A percentile compares a stretch with the other conserved stretches of the same genome.
phyloP scores from a whole-genome alignment of 768 basidiomycete species.

The Favolaschia claudopus region DNA sequence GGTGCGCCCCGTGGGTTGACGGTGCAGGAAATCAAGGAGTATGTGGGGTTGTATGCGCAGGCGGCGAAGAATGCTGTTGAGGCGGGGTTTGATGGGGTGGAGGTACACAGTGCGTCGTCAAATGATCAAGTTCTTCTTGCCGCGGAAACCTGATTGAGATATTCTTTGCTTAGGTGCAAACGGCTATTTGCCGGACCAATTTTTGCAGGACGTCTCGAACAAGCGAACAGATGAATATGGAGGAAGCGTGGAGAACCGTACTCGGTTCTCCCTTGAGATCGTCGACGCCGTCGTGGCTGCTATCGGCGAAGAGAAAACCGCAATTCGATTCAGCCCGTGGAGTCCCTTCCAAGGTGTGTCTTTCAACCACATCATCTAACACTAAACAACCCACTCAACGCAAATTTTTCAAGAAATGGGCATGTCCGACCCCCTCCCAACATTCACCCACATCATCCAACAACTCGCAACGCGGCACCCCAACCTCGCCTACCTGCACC shows the following conservation, averaged over 20 bases:
- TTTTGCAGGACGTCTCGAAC: conserved; percentile 50
- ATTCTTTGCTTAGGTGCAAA: conserved; percentile 28
- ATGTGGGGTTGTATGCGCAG: conserved; percentile 45
- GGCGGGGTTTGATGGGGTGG: conserved; percentile 66
- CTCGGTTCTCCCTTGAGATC: conserved; percentile 53
- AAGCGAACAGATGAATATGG: conserved; percentile 60
- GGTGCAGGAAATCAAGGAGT: conserved; percentile 45
- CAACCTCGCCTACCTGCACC: background rate
- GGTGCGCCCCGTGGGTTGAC: conserved; percentile 40
- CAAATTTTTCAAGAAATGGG: conserved; percentile 26
- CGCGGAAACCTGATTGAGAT: background rate
- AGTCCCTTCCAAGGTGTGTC: conserved; percentile 32
- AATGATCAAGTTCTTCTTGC: background rate
- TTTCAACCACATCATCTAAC: too few species aligned
- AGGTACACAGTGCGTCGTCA: conserved; percentile 38
- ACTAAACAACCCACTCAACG: conserved; percentile 37
- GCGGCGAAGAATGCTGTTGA: conserved; percentile 47
- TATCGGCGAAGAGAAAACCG: conserved; percentile 52
- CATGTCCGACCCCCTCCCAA: background rate
- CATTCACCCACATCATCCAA: background rate
- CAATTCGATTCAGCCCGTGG: conserved; percentile 55
- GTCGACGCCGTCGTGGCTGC: conserved; percentile 46
- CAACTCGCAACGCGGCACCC: background rate
- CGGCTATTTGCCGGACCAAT: conserved; percentile 49
- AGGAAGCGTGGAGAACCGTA: conserved; percentile 56